phyloP scores from a whole-genome alignment of 305 asterid genomes.

The Vinca major region DNA sequence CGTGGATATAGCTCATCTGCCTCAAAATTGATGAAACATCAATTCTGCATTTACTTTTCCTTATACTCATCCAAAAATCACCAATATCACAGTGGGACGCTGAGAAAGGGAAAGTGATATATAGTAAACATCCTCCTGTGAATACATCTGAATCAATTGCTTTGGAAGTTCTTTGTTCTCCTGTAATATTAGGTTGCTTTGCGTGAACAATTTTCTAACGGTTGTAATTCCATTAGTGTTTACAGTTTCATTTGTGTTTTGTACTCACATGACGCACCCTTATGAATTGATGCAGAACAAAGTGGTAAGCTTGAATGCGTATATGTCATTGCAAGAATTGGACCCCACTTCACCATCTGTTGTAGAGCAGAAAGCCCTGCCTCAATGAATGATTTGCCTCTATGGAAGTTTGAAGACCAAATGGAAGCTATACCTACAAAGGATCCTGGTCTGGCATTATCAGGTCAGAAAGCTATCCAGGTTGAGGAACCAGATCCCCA shows the following conservation, averaged over 20 bases:
- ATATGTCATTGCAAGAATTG: slow-evolving; percentile 82
- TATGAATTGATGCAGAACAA: slow-evolving; percentile 57
- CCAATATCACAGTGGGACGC: neutral
- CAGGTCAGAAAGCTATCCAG: slow-evolving; percentile 93
- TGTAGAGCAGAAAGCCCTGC: slow-evolving; percentile 99
- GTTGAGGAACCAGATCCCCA: slow-evolving; percentile 99
- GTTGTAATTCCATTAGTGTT: neutral
- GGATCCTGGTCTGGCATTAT: slow-evolving; percentile 85
- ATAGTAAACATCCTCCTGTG: neutral
- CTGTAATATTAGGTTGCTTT: neutral
- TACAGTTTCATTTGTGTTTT: neutral
- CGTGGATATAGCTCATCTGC: neutral
- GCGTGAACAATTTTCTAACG: neutral
- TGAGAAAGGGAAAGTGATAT: neutral
- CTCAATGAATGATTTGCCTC: slow-evolving; percentile 80
- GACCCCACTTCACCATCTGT: slow-evolving; percentile 73
- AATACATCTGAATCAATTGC: neutral
- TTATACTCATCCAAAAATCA: neutral
- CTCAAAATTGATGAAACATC: neutral
- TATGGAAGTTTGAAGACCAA: slow-evolving; percentile 86
- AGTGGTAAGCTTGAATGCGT: slow-evolving; percentile 98
- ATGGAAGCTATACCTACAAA: slow-evolving; percentile 76
- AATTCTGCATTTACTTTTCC: neutral
- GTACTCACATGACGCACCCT: slow-evolving; percentile 18
- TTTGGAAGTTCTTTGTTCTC: neutral